Evolutionary conservation across 345 rosid genomes (phyloP).

Genomic region (Limnanthes douglasii): DNA sequence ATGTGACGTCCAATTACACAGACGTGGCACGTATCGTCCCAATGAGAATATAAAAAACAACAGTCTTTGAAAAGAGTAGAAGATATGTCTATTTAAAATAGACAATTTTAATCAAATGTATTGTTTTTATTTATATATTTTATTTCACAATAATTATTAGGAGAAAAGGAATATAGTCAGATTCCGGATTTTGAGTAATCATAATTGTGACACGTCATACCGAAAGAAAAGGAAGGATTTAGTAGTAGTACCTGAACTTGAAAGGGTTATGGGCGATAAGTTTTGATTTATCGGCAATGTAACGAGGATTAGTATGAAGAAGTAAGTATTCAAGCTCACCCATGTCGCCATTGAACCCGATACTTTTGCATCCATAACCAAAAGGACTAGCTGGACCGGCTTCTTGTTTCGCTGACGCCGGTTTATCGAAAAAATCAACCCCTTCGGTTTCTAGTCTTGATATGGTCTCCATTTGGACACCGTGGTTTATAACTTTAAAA

Average conservation of each 20-base stretch:
- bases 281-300: constrained; percentile 32
- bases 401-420: constrained; percentile 37
- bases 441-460: constrained; percentile 47
- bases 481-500: constrained; percentile 73
- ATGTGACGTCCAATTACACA: no score
- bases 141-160: no score
- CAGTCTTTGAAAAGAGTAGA: no score
- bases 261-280: constrained; percentile 40
- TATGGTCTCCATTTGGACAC: constrained; percentile 26
- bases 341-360: constrained; percentile 73
- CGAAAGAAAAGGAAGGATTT: no score
- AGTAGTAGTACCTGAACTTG: constrained; percentile 50
- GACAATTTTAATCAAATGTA: no score
- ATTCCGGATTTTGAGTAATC: no score
- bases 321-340: constrained; percentile 92
- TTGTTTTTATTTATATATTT: no score
- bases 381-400: constrained; percentile 75
- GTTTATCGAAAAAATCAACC: constrained; percentile 44
- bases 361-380: constrained; percentile 85
- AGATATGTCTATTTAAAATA: no score
- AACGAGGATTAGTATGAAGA: constrained; percentile 49
- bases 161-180: no score
- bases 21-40: no score
- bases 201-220: no score
- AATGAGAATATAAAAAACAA: no score